Conservation (phyloP, 2,329 filamentous ascomycete genomes). For the Arthroderma sp. region DNA sequence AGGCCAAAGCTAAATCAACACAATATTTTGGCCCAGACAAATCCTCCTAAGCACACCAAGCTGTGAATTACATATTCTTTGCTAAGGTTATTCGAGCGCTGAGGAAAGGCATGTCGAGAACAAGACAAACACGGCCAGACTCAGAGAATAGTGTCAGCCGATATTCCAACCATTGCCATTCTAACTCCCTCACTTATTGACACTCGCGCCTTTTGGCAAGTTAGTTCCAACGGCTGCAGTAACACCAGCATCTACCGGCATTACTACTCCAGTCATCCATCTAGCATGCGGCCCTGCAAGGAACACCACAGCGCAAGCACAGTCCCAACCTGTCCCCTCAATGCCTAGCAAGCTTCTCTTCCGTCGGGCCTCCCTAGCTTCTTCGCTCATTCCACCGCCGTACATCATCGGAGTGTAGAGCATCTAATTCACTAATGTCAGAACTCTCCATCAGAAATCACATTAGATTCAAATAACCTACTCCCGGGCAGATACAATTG, state of each 20-base stretch:
- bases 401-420: constrained; percentile 46
- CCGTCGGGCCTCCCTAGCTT: constrained; percentile 36
- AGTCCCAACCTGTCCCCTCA: constrained; percentile 44
- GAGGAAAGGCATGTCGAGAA: too few species aligned
- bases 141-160: too few species aligned
- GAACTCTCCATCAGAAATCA: too few species aligned
- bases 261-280: constrained; percentile 39
- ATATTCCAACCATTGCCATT: too few species aligned
- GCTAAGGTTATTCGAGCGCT: too few species aligned
- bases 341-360: constrained; percentile 39
- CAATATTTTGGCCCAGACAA: too few species aligned
- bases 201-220: constrained; percentile 26
- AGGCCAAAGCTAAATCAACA: too few species aligned
- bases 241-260: constrained; percentile 37
- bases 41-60: too few species aligned
- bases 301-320: constrained; percentile 38
- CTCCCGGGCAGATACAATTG: constrained; percentile 43
- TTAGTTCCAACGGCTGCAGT: constrained; percentile 33
- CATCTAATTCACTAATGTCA: constrained; percentile 19
- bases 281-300: constrained; percentile 40
- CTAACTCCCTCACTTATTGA: constrained; percentile 16
- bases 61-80: too few species aligned
- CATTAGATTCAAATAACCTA: constrained; percentile 4
- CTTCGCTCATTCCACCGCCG: constrained; percentile 36
- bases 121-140: too few species aligned